Base-by-base conservation (phyloP, 495 filamentous ascomycete species). In the Penicillium parvum region DNA sequence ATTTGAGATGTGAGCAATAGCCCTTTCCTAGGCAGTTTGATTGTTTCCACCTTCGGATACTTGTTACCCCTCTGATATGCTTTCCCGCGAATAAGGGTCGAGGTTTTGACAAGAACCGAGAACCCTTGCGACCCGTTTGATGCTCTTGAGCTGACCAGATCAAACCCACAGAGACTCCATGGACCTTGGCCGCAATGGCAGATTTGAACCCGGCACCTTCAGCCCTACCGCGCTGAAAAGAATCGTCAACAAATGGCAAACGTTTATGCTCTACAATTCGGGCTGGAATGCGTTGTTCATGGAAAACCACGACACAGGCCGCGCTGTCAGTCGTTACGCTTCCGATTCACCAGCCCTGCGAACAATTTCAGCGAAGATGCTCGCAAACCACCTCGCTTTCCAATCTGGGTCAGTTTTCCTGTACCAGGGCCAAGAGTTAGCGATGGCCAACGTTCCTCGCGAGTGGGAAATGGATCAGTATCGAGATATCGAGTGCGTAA, bases 391-490 rank as follows among this genome's bases (percentile, higher is more conserved):
- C 65, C 60, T 76, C 50, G 54, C 63, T 19, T 61, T 73, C 4
- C 48, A 83, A 40, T 74, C 72, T 0, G 83, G 83, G 1, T 85
- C 82, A 0, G 53, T 83, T n/a, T 86, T 80, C 55, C 40, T 85
- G 14, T 85, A 82, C 48, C 81, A 86, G 43, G 83, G 83, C 1
- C 79, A 87, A 51, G 83, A 87, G 41, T 69, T 86, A 27, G 83
- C 82, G 4, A 84, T 85, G 79, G 67, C 71, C 36, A 85, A 86
- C 44, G 71, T 77, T 12, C 81, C 84, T 0, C 40, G 47, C 9
- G 43, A 68, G n/a, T 85, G 81, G 81, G 49, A 54, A 0, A 72
- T 82, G 12, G 72, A 73, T 5, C 74, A 83, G 38, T 84, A 80
- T 58, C 73, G 78, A 29, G 83, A 86, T 51, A 66, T 86, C 27